Conservation (phyloP, 2,329 filamentous ascomycete genomes). For the Stachybotrys chartarum region DNA sequence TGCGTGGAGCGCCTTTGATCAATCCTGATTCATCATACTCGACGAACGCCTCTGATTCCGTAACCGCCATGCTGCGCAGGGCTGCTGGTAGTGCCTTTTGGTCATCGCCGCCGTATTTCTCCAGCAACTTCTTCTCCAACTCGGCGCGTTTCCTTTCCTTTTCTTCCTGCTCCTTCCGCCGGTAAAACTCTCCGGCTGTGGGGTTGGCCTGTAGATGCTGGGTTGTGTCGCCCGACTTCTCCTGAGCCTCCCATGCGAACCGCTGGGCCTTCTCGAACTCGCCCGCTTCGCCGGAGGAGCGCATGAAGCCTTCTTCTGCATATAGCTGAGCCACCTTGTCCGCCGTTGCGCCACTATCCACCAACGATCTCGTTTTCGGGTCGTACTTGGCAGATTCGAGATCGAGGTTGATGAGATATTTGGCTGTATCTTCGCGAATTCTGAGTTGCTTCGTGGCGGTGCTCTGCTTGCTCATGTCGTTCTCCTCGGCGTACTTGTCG, state of each 20-base stretch:
- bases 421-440: conserved; percentile 92
- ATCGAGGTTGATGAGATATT: conserved; percentile 91
- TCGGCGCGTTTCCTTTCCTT: conserved; percentile 61
- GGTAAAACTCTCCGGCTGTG: conserved; percentile 78
- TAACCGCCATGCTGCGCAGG: conserved; percentile 60
- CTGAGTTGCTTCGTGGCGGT: conserved; percentile 86
- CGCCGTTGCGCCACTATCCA: conserved; percentile 72
- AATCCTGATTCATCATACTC: conserved; percentile 89
- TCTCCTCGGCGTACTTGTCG: conserved; percentile 85
- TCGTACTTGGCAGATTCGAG: conserved; percentile 97
- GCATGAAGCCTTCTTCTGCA: conserved; percentile 88
- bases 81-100: conserved; percentile 48
- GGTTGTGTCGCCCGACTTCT: conserved; percentile 68
- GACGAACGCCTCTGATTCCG: conserved; percentile 78
- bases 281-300: conserved; percentile 80
- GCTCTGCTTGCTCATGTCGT: conserved; percentile 90
- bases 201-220: conserved; percentile 94
- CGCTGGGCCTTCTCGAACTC: conserved; percentile 86
- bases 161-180: conserved; percentile 74
- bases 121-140: conserved; percentile 62
- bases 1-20: conserved; percentile 80
- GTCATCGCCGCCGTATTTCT: conserved; percentile 74
- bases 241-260: conserved; percentile 94
- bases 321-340: conserved; percentile 78
- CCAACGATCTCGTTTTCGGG: conserved; percentile 87